Percentiles rank a stretch among this genome's conserved stretches.
Evolutionary conservation across 2,329 filamentous ascomycete species (phyloP).

Genomic region (Talaromyces verruculosus): DNA sequence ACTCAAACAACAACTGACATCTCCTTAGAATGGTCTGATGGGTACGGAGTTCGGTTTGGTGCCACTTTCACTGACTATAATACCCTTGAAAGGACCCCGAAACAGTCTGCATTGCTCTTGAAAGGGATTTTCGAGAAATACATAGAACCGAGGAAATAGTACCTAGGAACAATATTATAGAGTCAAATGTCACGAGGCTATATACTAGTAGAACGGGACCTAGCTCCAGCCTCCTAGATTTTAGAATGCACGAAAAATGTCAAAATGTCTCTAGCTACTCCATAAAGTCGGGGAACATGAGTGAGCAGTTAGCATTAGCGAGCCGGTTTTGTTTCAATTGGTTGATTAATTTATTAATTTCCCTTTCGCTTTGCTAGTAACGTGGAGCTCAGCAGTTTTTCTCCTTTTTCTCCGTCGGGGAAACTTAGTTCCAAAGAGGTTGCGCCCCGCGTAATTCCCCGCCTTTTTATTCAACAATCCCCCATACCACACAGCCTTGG

Average conservation of each 20-base stretch:
- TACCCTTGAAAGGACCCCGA: constrained; percentile 31
- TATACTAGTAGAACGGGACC: background rate
- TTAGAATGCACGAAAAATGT: background rate
- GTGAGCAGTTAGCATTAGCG: background rate
- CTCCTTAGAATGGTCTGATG: constrained; percentile 31
- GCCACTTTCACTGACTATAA: constrained; percentile 32
- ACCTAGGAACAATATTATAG: background rate
- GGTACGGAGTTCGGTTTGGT: constrained; percentile 31
- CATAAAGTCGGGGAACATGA: background rate
- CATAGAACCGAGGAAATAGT: background rate
- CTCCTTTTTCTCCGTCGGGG: background rate
- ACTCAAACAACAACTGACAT: constrained; percentile 14
- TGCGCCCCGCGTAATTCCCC: background rate
- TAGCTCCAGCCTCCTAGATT: background rate
- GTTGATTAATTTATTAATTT: background rate
- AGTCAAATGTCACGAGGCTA: background rate
- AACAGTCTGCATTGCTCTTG: constrained; percentile 28
- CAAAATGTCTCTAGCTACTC: background rate
- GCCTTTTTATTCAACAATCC: background rate
- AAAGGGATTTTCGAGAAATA: constrained; percentile 24
- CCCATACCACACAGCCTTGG: background rate
- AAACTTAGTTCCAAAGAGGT: background rate
- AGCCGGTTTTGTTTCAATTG: background rate
- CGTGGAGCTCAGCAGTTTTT: background rate
- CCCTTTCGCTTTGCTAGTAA: background rate